Conservation (phyloP, 257 asterid species). For the Ajuga chamaepitys region DNA sequence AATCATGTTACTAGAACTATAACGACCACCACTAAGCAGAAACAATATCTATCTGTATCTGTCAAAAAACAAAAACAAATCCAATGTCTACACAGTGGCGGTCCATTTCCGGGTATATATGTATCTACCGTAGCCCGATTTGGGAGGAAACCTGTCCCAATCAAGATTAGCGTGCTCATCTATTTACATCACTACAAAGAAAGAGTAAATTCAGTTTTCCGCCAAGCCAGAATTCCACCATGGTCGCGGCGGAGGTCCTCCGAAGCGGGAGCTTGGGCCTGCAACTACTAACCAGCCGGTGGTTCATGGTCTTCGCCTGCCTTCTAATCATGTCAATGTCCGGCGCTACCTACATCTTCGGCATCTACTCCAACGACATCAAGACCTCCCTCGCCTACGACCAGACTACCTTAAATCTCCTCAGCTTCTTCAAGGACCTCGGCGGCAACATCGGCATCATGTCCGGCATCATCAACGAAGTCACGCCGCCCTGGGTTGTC, state of each 20-base stretch:
- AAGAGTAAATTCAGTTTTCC: too few relatives aligned
- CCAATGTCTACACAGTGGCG: too few relatives aligned
- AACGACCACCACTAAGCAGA: too few relatives aligned
- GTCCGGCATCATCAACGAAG: slow-evolving; percentile 48
- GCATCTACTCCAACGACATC: slow-evolving; percentile 46
- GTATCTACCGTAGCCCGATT: too few relatives aligned
- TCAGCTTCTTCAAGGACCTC: slow-evolving; percentile 56
- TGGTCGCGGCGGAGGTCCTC: slow-evolving; percentile 22
- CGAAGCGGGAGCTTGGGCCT: slow-evolving; percentile 5
- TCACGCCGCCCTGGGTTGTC: slow-evolving; percentile 57
- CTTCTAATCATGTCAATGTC: slow-evolving; percentile 51
- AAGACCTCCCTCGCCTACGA: slow-evolving; percentile 54
- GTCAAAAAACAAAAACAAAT: too few relatives aligned
- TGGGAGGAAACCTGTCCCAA: too few relatives aligned
- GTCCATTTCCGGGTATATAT: too few relatives aligned
- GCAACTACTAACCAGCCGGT: slow-evolving; percentile 29
- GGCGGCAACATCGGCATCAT: slow-evolving; percentile 53
- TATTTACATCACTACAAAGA: too few relatives aligned
- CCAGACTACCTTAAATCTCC: slow-evolving; percentile 46
- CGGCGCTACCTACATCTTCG: slow-evolving; percentile 61
- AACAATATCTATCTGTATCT: too few relatives aligned
- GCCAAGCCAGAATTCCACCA: too few relatives aligned
- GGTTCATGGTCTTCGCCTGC: slow-evolving; percentile 62
- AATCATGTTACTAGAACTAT: too few relatives aligned
- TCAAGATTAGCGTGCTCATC: too few relatives aligned